phyloP scores from a whole-genome alignment of 116 monocot genomes.

The Trichopus zeylanicus region DNA sequence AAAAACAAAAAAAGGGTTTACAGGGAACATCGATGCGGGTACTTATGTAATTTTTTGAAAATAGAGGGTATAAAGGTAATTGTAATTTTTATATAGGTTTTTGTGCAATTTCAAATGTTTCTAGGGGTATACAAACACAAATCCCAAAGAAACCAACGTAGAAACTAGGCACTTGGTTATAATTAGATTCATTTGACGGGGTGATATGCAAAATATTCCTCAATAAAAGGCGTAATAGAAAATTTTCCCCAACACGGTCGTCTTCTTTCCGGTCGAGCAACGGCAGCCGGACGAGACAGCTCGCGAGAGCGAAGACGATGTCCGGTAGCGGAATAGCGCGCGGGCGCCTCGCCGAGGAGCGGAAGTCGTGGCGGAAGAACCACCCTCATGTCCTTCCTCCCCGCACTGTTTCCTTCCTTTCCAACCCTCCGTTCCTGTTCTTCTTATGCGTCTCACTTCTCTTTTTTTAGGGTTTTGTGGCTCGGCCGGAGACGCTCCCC shows the following conservation, averaged over 20 bases:
- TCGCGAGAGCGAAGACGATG: background rate
- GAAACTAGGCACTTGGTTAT: too few relatives aligned
- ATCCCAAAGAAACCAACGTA: too few relatives aligned
- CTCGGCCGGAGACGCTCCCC: constrained; percentile 1
- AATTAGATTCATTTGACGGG: too few relatives aligned
- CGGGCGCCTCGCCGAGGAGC: constrained; percentile 1
- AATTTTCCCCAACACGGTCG: background rate
- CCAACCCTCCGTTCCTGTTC: background rate
- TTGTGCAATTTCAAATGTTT: too few relatives aligned
- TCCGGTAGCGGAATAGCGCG: background rate
- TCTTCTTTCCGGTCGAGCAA: background rate
- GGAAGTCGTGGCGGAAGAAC: background rate
- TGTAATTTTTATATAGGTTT: too few relatives aligned
- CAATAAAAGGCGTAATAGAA: too few relatives aligned
- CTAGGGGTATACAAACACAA: too few relatives aligned
- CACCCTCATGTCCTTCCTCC: background rate
- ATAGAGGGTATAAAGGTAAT: too few relatives aligned
- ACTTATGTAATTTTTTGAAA: too few relatives aligned
- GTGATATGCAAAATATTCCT: too few relatives aligned
- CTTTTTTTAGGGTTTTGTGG: background rate
- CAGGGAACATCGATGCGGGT: too few relatives aligned
- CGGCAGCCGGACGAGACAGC: background rate
- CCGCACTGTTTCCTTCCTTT: background rate
- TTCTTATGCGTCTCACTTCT: background rate
- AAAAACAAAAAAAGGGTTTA: too few relatives aligned